Evolutionary conservation across 202 grass and related monocot species (phyloP), one percentile per base, ranked within the genome.

Genomic region (Hordeum pubiflorum): DNA sequence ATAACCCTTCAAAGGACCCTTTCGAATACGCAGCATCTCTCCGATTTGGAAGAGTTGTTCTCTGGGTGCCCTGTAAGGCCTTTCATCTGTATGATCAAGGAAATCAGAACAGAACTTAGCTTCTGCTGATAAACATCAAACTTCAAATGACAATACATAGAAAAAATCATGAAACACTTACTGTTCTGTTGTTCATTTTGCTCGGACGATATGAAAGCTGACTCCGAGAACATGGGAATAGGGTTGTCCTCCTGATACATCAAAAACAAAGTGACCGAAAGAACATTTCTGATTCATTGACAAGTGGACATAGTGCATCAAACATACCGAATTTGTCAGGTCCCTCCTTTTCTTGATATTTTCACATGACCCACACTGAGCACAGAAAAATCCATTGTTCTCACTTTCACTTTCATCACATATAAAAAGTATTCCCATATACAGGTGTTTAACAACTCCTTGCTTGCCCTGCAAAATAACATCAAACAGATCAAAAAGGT

Each of bases 1-100:
- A 77, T 99, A 99, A 23, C 96, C 96, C 78, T 99, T 99, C 80
- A 99, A 68, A 72, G 89, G 92, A 58, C 96, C 96, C 91, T 93
- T 95, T 21, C 65, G 82, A 82, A 99, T 96, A 59, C 92, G 91
- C 71, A 99, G 54, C 63, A 75, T 90, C 80, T 99, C 90, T 56
- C 96, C 96, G 70, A 99, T 77, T 82, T 89, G 87, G 70, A 99
- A 99, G 69, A 85, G 77, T 67, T 92, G 89, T 38, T 93, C 96
- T 77, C 90, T 91, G 7, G 91, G 84, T 81, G 74, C 80, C 67
- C 83, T 93, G 66, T 84, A 74, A 69, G 80, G 54, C 59, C 89
- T 86, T 74, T 83, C 89, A 84, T 66, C 95, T 98, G 85, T 63
- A 91, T 57, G 68, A 78, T 26, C 72, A 78, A 78, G 74, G 78